Percentiles rank a stretch among this genome's conserved stretches.
These are phyloP conservation scores for Beauveria sp. DNA, from an alignment of 2,329 filamentous ascomycete genomes.

Conservation along the genomic window DNA sequence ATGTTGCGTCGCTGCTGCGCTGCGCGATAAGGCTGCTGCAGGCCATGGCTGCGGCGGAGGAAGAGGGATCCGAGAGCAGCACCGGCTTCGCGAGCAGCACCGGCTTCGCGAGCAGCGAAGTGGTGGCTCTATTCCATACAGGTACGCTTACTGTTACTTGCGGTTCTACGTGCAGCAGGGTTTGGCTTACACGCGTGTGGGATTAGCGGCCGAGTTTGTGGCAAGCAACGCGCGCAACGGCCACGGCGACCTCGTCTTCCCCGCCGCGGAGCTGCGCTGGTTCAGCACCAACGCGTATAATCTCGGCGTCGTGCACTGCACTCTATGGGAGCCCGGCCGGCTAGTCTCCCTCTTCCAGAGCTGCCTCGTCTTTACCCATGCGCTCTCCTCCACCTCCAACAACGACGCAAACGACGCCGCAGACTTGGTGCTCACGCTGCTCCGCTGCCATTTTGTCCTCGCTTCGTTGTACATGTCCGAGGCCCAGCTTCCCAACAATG, in stretches of 20 bases:
- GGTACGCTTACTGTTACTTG: not conserved
- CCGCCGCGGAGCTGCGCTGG: conserved; percentile 66
- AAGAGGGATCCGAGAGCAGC: not conserved
- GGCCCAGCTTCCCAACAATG: conserved; percentile 30
- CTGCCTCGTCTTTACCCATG: conserved; percentile 44
- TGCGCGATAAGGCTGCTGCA: conserved; percentile 47
- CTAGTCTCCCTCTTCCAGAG: conserved; percentile 49
- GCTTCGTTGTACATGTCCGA: conserved; percentile 43
- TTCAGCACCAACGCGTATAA: conserved; percentile 81
- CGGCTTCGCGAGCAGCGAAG: not conserved
- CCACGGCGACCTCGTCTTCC: conserved; percentile 45
- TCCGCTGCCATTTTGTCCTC: conserved; percentile 66
- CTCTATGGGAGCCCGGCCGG: conserved; percentile 43
- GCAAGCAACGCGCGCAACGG: conserved; percentile 19
- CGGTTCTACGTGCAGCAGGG: too few species aligned
- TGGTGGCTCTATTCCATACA: not conserved
- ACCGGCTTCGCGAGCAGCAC: not conserved
- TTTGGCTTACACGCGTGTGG: not conserved
- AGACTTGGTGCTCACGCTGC: conserved; percentile 49
- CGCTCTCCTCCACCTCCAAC: conserved; percentile 42
- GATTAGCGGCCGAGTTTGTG: not conserved
- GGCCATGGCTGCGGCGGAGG: conserved; percentile 30
- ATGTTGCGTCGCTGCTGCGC: conserved; percentile 30
- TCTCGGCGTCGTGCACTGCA: conserved; percentile 54
- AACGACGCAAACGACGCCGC: conserved; percentile 22